These are phyloP conservation scores for Leishmania major DNA, from an alignment of 208 protist species.

Conservation along the genomic window DNA sequence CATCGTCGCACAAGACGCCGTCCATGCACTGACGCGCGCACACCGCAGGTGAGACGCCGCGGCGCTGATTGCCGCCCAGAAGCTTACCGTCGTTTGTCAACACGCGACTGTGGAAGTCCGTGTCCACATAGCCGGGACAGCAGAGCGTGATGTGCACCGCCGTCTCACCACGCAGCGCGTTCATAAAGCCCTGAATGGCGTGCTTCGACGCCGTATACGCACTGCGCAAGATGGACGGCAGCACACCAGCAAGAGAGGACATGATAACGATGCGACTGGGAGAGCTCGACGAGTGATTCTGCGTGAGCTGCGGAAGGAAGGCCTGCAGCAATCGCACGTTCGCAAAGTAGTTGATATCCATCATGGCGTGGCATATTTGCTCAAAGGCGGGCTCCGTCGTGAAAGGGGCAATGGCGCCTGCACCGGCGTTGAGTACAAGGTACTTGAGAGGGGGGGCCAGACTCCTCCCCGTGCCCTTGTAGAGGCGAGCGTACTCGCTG, in stretches of 20 bases:
- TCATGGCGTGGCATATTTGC: conserved; percentile 65
- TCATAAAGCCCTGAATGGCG: conserved; percentile 89
- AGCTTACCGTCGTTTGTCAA: conserved; percentile 41
- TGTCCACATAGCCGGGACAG: conserved; percentile 88
- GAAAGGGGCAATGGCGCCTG: conserved; percentile 77
- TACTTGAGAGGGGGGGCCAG: conserved; percentile 48
- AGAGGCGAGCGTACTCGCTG: conserved; percentile 25
- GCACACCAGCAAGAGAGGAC: conserved; percentile 76
- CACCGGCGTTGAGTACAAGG: conserved; percentile 84
- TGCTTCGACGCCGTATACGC: conserved; percentile 87
- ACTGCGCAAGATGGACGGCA: conserved; percentile 77
- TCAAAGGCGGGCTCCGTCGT: conserved; percentile 48
- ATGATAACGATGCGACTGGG: conserved; percentile 77
- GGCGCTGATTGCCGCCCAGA: conserved; percentile 45
- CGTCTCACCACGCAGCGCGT: conserved; percentile 81
- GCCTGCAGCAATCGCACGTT: conserved; percentile 80
- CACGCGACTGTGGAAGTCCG: conserved; percentile 77
- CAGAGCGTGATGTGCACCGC: conserved; percentile 72
- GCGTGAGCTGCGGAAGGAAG: conserved; percentile 59
- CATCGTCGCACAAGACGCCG: conserved; percentile 55
- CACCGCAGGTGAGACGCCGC: conserved; percentile 52
- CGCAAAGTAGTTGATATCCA: conserved; percentile 89
- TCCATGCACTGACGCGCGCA: conserved; percentile 65
- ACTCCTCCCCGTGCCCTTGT: neutral
- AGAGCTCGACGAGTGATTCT: conserved; percentile 31